phyloP scores from a whole-genome alignment of 2,329 filamentous ascomycete genomes.

The Penicillium sp. region DNA sequence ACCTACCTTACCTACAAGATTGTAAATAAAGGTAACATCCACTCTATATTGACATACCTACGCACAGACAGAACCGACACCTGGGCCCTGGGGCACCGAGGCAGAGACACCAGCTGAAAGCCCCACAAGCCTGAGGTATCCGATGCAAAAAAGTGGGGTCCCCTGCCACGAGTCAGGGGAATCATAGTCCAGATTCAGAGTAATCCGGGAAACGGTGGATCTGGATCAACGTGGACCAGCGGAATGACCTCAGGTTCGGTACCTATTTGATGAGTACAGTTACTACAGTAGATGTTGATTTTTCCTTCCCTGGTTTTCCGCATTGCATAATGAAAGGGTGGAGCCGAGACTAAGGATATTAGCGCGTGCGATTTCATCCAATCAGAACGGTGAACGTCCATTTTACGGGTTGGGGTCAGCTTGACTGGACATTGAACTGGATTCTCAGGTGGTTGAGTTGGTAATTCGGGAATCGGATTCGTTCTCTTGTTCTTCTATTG shows the following conservation, averaged over 20 bases:
- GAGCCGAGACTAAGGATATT: constrained; percentile 20
- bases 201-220: constrained; percentile 4
- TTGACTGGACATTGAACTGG: constrained; percentile 10
- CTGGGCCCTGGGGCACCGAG: constrained; percentile 22
- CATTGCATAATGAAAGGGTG: background rate
- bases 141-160: background rate
- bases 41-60: background rate
- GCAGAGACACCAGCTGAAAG: constrained; percentile 25
- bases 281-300: no score
- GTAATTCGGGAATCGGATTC: no score
- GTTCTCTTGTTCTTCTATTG: no score
- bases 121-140: background rate
- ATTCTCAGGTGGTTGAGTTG: background rate
- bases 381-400: constrained; percentile 16
- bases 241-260: background rate
- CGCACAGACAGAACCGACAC: constrained; percentile 12
- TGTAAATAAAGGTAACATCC: background rate
- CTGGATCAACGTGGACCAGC: constrained; percentile 7
- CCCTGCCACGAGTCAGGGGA: background rate
- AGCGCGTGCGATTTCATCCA: constrained; percentile 18
- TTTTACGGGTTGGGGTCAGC: constrained; percentile 22
- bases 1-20: no score
- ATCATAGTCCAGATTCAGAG: background rate
- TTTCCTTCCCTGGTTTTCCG: no score
- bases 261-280: no score